A percentile compares a stretch with the other conserved stretches of the same genome.
phyloP scores from a whole-genome alignment of 2,329 filamentous ascomycete genomes.

The Mycogone perniciosa region DNA sequence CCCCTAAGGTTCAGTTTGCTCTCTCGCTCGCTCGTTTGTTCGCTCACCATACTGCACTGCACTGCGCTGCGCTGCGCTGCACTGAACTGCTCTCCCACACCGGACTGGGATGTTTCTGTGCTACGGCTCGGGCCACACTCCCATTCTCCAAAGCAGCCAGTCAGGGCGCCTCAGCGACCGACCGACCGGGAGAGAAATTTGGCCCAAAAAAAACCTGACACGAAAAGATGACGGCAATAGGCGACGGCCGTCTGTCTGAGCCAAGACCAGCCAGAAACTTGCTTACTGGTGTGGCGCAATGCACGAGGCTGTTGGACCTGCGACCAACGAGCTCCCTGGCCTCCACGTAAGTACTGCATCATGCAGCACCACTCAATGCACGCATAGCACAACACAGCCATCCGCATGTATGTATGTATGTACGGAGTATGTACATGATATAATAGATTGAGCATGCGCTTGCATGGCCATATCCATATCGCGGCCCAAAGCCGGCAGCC shows the following conservation, averaged over 20 bases:
- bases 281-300: constrained; percentile 1
- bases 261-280: background rate
- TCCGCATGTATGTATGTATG: background rate
- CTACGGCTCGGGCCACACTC: too few species aligned
- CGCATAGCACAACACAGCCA: background rate
- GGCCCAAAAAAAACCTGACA: background rate
- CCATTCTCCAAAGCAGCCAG: too few species aligned
- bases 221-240: background rate
- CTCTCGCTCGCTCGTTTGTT: too few species aligned
- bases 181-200: background rate
- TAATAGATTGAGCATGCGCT: background rate
- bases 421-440: background rate
- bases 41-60: too few species aligned
- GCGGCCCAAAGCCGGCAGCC: too few species aligned
- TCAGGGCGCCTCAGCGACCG: too few species aligned
- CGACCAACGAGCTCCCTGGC: background rate
- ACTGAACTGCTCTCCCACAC: too few species aligned
- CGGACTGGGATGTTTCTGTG: too few species aligned
- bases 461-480: background rate
- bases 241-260: background rate
- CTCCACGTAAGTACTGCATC: background rate
- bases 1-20: too few species aligned
- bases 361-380: background rate
- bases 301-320: background rate
- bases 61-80: too few species aligned